phyloP scores from a whole-genome alignment of 257 asterid species.

The Euphrasia confusa region DNA sequence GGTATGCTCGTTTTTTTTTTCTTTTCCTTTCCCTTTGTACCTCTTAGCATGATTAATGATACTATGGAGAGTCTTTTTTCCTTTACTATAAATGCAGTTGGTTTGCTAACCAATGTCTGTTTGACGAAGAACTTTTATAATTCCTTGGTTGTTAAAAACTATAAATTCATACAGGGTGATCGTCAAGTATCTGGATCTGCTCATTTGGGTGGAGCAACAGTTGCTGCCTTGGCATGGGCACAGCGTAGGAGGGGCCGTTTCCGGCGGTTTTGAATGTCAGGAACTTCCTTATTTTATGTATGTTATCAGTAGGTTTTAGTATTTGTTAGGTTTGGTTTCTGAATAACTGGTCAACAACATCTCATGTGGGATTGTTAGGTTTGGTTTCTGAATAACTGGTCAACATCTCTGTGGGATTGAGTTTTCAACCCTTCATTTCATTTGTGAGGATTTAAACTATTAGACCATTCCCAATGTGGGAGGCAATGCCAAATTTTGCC shows the following conservation, averaged over 20 bases:
- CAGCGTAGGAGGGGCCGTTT: constrained; percentile 52
- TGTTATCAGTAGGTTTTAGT: neutral
- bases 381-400: too few relatives aligned
- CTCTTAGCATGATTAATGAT: constrained; percentile 1
- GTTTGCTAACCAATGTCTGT: neutral
- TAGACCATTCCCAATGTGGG: too few relatives aligned
- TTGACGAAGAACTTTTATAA: neutral
- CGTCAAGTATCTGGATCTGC: constrained; percentile 58
- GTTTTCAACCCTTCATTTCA: neutral
- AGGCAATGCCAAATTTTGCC: too few relatives aligned
- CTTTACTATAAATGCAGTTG: neutral
- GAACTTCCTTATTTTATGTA: neutral
- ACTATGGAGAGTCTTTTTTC: neutral
- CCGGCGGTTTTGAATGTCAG: constrained; percentile 37
- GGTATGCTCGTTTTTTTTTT: constrained; percentile 35
- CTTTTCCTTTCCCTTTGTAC: neutral
- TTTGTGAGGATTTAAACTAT: too few relatives aligned
- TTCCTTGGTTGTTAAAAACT: neutral
- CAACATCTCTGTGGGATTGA: too few relatives aligned
- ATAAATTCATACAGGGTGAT: constrained; percentile 52
- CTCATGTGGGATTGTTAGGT: neutral
- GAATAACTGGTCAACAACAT: neutral
- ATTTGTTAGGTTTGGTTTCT: neutral
- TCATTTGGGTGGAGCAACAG: constrained; percentile 86
- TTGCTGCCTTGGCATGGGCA: constrained; percentile 74